These are phyloP conservation scores for Colletotrichum cereale DNA, from an alignment of 2,329 filamentous ascomycete genomes.

Conservation along the genomic window DNA sequence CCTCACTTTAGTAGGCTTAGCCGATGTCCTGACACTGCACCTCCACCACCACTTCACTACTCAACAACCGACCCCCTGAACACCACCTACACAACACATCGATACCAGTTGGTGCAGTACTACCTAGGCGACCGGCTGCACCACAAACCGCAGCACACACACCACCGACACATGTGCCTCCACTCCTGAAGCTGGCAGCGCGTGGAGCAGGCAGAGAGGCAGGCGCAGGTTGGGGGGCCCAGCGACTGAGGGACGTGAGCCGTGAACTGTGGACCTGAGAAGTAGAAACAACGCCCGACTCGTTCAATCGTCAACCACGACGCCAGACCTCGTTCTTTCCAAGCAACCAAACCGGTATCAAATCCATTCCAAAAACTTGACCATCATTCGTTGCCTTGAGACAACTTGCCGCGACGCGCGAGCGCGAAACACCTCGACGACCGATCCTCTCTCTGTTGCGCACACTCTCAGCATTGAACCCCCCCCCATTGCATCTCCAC, in stretches of 20 bases:
- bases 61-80: conserved; percentile 5
- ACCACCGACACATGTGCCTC: conserved; percentile 20
- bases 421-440: not conserved
- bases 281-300: conserved; percentile 6
- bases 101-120: not conserved
- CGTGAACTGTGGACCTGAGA: not conserved
- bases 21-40: not conserved
- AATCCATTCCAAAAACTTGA: not conserved
- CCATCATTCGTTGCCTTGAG: not conserved
- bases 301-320: conserved; percentile 4
- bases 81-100: conserved; percentile 5
- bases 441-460: conserved; percentile 7
- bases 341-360: not conserved
- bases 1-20: not conserved
- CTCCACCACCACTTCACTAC: not conserved
- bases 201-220: conserved; percentile 14
- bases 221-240: conserved; percentile 6
- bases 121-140: conserved; percentile 7
- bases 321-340: conserved; percentile 2
- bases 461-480: conserved; percentile 24
- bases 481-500: conserved; percentile 36
- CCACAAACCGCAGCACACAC: conserved; percentile 5
- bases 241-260: conserved; percentile 10
- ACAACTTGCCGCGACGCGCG: not conserved
- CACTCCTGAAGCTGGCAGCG: conserved; percentile 27